Evolutionary conservation across 176 grass and related monocot genomes (phyloP), one percentile per base, ranked within the genome.

Genomic region (Musa itinerans): DNA sequence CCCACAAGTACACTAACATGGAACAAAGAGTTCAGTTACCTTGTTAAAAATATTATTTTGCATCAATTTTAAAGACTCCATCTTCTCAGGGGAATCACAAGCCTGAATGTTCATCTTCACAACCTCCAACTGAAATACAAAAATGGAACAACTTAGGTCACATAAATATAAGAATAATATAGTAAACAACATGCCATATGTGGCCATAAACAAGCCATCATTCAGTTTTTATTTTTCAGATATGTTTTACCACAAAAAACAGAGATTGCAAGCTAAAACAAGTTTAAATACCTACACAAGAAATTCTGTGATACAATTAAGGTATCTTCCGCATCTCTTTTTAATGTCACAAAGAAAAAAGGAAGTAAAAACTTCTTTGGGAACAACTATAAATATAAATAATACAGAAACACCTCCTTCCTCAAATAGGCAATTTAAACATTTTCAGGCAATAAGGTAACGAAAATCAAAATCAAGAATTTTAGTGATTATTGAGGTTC

Each of bases 41-140:
- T 91, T 97, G 71, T 80, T 97, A 70, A 97, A 90, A 77, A 93
- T 52, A 89, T 83, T 83, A 50, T 89, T 90, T 77, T 97, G 79
- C 70, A 78, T 62, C 81, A 91, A 77, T 84, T 90, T 90, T 72
- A 97, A 90, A 74, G 90, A 91, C 27, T 83, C 73, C 17, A 89
- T 78, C 75, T 51, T 90, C 78, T 90, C 94, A 75, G 86, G 64
- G 10, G 94, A 93, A 69, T 93, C 86, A 82, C 76, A 75, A 0
- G 83, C 84, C 49, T 86, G 80, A 15, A 97, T 85, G 77, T 83
- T 89, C 67, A 66, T 81, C 74, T 97, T 97, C 59, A 97, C 64
- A 72, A 72, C 76, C 64, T 93, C 87, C 83, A 93, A 84, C 94
- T 97, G 85, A 76, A 76, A 84, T 71, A 78, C 48, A 59, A 51